phyloP scores from a whole-genome alignment of 208 protist genomes.

The Borovskyia barvae region DNA sequence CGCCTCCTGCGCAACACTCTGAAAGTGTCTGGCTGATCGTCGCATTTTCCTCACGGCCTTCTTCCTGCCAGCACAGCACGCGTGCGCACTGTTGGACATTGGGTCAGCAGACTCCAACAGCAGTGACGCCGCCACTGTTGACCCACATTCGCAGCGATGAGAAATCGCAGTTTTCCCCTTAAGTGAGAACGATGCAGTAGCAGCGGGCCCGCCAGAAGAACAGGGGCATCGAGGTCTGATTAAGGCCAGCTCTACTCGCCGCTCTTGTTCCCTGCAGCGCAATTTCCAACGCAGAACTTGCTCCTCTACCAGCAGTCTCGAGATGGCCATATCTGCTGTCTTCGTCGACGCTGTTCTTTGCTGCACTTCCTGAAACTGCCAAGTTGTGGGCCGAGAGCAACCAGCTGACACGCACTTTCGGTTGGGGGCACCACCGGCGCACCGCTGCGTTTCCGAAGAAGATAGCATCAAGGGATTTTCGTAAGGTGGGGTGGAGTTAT shows the following conservation, averaged over 20 bases:
- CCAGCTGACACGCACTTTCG: too few relatives aligned
- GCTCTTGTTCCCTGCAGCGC: slow-evolving; percentile 16
- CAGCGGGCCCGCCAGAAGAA: too few relatives aligned
- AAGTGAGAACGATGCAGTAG: too few relatives aligned
- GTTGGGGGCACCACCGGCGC: too few relatives aligned
- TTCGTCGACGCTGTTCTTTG: not conserved
- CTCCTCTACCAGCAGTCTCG: slow-evolving; percentile 14
- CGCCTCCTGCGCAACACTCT: not conserved
- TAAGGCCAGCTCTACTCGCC: slow-evolving; percentile 15
- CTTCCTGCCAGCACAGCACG: not conserved
- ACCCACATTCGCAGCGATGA: too few relatives aligned
- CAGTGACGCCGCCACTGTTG: too few relatives aligned
- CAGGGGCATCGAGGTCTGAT: too few relatives aligned
- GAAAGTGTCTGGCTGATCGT: not conserved
- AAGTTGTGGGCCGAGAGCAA: not conserved
- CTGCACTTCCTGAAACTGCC: too few relatives aligned
- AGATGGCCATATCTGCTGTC: not conserved
- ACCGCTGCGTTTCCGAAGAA: too few relatives aligned
- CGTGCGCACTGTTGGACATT: not conserved
- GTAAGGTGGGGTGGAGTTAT: too few relatives aligned
- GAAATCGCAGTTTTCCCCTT: too few relatives aligned
- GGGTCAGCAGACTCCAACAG: not conserved
- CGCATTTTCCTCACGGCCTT: not conserved
- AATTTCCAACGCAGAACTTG: slow-evolving; percentile 15
- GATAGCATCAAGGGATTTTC: too few relatives aligned